Base-by-base conservation (phyloP, 1,139 yeast genomes). In the Sugiyamaella paludigena region DNA sequence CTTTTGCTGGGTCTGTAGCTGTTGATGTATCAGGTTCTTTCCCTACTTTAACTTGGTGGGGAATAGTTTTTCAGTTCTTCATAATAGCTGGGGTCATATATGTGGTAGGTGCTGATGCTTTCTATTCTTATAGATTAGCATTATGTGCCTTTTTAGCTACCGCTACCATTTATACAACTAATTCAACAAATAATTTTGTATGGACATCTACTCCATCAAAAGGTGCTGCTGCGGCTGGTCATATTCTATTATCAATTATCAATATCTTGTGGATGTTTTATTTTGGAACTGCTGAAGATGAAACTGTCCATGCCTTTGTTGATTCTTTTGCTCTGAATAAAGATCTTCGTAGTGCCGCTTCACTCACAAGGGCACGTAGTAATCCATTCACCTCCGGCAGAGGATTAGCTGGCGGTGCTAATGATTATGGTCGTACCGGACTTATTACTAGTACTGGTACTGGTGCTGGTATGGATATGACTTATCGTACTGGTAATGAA, bases 21-120 rank as follows among this genome's bases (percentile, higher is more conserved):
- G 69, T 76, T 9, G 60, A 58, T 38, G 60, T 59, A 10, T 49
- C 58, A 1, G 65, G 66, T 39, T 27, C 41, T 7, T 87, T 83
- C 65, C 97, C 96, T 1, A 79, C 81, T 57, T 86, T 92, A 67
- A 79, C 94, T 7, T 92, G 98, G 98, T 92, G 98, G 98, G 96
- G 96, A 2, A 69, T 92, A n/a, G 92, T 86, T 7, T 92, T 82
- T 63, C 82, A 92, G 69, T 72, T 89, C 32, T 57, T 86, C 33
- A 63, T 88, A 36, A 76, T 87, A 29, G 56, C 73, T 7, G 67
- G 78, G 32, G 75, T 89, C 44, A 69, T 83, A 28, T 63, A 80
- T 37, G 72, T 87, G 34, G 85, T 88, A 59, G 75, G 83, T 49
- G 79, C 80, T 61, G 84, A 86, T 66, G 72, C 81, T 45, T 74